A percentile compares a stretch with the other conserved stretches of the same genome.
Conservation (phyloP, 1,284 basidiomycete genomes). For the Rhodotorula sp. region DNA sequence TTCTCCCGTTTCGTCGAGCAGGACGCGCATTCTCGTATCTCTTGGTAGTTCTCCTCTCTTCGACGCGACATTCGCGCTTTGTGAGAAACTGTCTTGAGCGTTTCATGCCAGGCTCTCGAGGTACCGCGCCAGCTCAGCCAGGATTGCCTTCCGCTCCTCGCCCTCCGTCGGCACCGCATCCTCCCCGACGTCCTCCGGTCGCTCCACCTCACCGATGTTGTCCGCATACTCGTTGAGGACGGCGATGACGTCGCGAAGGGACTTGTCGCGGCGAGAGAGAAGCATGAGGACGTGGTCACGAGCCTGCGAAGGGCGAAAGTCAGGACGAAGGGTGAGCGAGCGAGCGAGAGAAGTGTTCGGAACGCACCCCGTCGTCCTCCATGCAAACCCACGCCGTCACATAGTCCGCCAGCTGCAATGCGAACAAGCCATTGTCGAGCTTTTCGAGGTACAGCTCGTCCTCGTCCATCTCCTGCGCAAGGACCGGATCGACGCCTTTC, state of each 20-base stretch:
- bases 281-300: conserved; percentile 70
- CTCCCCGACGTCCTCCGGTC: conserved; percentile 2
- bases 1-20: too few species aligned
- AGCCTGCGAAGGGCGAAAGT: conserved; percentile 57
- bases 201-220: conserved; percentile 62
- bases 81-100: neutral
- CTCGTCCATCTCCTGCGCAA: conserved; percentile 63
- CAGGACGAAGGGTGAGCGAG: neutral
- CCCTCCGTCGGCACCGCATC: conserved; percentile 44
- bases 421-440: conserved; percentile 81
- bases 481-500: conserved; percentile 58
- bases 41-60: too few species aligned
- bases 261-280: conserved; percentile 67
- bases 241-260: conserved; percentile 63
- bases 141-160: conserved; percentile 62
- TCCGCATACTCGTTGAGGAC: conserved; percentile 67
- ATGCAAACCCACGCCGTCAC: conserved; percentile 91
- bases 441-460: conserved; percentile 77
- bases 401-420: conserved; percentile 86
- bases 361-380: conserved; percentile 93
- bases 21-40: too few species aligned
- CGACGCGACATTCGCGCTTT: too few species aligned
- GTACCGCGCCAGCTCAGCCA: conserved; percentile 66
- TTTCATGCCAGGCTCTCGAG: conserved; percentile 48
- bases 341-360: conserved; percentile 15